phyloP scores from a whole-genome alignment of 2,329 filamentous ascomycete genomes.

The Stemphylium beticola region DNA sequence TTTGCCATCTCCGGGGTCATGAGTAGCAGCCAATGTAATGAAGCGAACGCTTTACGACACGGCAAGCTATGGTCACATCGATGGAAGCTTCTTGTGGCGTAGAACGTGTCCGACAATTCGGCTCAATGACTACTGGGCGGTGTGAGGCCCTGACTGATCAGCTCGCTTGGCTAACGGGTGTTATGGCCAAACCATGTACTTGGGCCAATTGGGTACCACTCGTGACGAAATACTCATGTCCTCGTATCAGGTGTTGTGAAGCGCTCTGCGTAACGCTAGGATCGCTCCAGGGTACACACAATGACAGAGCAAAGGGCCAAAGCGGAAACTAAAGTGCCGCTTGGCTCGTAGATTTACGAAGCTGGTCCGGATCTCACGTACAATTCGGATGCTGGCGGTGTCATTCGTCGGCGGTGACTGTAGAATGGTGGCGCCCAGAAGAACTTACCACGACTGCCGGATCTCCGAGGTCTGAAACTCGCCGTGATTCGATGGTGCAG shows the following conservation, averaged over 20 bases:
- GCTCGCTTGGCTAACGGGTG: slow-evolving; percentile 18
- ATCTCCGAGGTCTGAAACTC: slow-evolving; percentile 10
- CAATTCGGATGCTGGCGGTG: slow-evolving; percentile 21
- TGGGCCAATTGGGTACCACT: slow-evolving; percentile 20
- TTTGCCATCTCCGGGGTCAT: slow-evolving; percentile 14
- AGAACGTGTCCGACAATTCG: slow-evolving; percentile 24
- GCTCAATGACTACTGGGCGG: slow-evolving; percentile 21
- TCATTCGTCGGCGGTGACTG: slow-evolving; percentile 19
- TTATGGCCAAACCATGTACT: slow-evolving; percentile 14
- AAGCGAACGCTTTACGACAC: slow-evolving; percentile 6
- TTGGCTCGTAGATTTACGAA: slow-evolving; percentile 19
- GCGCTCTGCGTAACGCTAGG: slow-evolving; percentile 25
- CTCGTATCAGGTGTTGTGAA: slow-evolving; percentile 17
- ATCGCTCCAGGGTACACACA: slow-evolving; percentile 23
- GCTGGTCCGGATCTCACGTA: slow-evolving; percentile 15
- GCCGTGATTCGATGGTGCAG: slow-evolving; percentile 8
- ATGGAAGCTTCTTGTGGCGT: slow-evolving; percentile 31
- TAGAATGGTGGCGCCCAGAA: slow-evolving; percentile 6
- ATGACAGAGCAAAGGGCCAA: slow-evolving; percentile 25
- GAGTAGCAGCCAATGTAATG: slow-evolving; percentile 19
- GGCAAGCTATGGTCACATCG: slow-evolving; percentile 18
- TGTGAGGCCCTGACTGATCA: slow-evolving; percentile 17
- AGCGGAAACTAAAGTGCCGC: slow-evolving; percentile 21
- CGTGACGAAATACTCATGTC: slow-evolving; percentile 3
- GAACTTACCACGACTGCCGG: background rate